Evolutionary conservation across 176 grass and related monocot genomes (phyloP).

Genomic region (Otatea glauca): DNA sequence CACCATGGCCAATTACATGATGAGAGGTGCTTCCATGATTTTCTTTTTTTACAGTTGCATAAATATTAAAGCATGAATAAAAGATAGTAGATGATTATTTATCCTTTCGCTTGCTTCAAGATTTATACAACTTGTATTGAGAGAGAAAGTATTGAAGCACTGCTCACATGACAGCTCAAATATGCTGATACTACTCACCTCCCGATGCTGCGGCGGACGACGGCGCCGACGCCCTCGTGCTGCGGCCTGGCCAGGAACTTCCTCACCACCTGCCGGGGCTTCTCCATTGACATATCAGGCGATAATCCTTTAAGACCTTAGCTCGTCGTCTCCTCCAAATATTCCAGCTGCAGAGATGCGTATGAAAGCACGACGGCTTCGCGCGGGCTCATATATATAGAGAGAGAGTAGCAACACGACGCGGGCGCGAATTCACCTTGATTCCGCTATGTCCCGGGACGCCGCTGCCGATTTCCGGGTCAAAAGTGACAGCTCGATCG

Average conservation of each 20-base stretch:
- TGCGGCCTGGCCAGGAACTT: constrained; percentile 84
- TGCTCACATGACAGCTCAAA: too few species aligned
- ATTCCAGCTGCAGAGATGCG: neutral
- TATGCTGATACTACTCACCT: constrained; percentile 47
- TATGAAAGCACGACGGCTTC: neutral
- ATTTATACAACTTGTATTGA: too few species aligned
- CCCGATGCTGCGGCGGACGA: constrained; percentile 94
- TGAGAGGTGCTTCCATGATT: too few species aligned
- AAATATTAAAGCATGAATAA: too few species aligned
- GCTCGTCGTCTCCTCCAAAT: neutral
- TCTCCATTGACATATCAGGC: constrained; percentile 34
- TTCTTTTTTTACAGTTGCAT: too few species aligned
- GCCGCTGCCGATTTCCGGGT: neutral
- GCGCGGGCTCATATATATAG: neutral
- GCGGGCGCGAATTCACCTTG: neutral
- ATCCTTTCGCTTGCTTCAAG: too few species aligned
- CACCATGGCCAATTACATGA: neutral
- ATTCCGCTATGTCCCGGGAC: constrained; percentile 33
- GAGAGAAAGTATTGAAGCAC: too few species aligned
- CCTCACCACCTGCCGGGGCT: constrained; percentile 75
- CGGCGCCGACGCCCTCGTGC: constrained; percentile 79
- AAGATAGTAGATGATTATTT: too few species aligned
- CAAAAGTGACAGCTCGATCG: constrained; percentile 37
- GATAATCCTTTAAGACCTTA: neutral
- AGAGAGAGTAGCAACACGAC: neutral